Conservation (phyloP, 179 eudicot genomes). For the Beta lomatogona region DNA sequence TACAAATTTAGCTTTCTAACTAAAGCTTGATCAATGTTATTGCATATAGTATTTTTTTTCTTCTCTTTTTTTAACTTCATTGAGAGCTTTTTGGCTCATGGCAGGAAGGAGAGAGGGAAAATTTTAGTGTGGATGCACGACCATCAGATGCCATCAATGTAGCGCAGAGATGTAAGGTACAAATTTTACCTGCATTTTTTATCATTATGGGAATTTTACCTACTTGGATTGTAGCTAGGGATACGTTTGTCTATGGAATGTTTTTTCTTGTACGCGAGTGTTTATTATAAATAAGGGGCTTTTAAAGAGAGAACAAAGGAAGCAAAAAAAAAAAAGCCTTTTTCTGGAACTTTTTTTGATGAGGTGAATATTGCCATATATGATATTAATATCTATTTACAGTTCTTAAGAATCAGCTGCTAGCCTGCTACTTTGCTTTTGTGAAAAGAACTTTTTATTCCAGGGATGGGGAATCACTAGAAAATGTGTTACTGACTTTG, state of each 20-base stretch:
- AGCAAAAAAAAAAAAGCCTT: too few relatives aligned
- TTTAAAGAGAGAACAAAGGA: neutral
- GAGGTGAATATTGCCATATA: neutral
- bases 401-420: neutral
- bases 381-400: neutral
- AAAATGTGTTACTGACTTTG: too few relatives aligned
- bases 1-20: neutral
- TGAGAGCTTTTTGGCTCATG: conserved; percentile 7
- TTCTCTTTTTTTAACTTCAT: neutral
- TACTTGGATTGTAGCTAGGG: neutral
- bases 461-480: too few relatives aligned
- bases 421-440: neutral
- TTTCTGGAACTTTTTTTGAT: neutral
- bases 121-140: conserved; percentile 66
- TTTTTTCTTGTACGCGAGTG: neutral
- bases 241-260: neutral
- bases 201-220: neutral
- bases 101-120: conserved; percentile 57
- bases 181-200: neutral
- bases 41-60: neutral
- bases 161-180: conserved; percentile 70
- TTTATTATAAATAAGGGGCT: neutral
- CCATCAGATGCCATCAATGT: conserved; percentile 90
- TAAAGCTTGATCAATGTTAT: too few relatives aligned
- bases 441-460: neutral